Percentiles rank a stretch among this genome's conserved stretches.
These are phyloP conservation scores for Magnolia sinica DNA, from an alignment of 164 flowering plant species.

Conservation along the genomic window DNA sequence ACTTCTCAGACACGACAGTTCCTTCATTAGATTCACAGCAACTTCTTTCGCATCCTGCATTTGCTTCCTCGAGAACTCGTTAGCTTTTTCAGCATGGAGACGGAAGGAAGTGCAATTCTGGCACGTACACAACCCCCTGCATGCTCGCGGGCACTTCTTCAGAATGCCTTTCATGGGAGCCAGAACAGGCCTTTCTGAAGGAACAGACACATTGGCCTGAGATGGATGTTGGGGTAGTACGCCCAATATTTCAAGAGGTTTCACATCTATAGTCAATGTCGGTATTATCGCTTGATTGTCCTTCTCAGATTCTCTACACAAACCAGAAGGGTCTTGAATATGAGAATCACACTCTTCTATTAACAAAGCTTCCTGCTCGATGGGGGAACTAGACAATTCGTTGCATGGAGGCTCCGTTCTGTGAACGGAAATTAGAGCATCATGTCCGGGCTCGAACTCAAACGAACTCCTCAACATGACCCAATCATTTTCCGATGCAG, in stretches of 20 bases:
- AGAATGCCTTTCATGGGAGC: conserved; percentile 46
- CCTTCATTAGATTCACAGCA: conserved; percentile 43
- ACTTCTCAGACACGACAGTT: conserved; percentile 42
- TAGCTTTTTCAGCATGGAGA: conserved; percentile 66
- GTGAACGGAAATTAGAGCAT: background rate
- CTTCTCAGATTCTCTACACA: conserved; percentile 7
- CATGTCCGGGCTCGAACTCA: conserved; percentile 3
- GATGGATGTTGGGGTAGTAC: conserved; percentile 9
- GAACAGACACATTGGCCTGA: conserved; percentile 7
- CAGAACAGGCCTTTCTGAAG: conserved; percentile 10
- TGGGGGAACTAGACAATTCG: conserved; percentile 2
- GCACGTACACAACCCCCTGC: conserved; percentile 65
- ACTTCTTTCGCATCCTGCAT: conserved; percentile 70
- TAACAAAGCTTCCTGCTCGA: conserved; percentile 4
- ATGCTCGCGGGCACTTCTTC: conserved; percentile 52
- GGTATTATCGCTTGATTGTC: background rate
- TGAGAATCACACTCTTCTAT: conserved; percentile 4
- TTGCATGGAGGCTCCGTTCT: conserved; percentile 1
- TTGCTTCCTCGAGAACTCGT: conserved; percentile 71
- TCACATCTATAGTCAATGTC: conserved; percentile 3
- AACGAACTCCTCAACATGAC: background rate
- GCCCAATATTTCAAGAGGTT: conserved; percentile 13
- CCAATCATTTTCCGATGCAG: conserved; percentile 5
- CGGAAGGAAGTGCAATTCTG: conserved; percentile 59
- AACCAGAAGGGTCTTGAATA: conserved; percentile 3